Evolutionary conservation across 2,329 filamentous ascomycete genomes (phyloP), one percentile per base, ranked within the genome.

Genomic region (Ophiostoma ulmi): DNA sequence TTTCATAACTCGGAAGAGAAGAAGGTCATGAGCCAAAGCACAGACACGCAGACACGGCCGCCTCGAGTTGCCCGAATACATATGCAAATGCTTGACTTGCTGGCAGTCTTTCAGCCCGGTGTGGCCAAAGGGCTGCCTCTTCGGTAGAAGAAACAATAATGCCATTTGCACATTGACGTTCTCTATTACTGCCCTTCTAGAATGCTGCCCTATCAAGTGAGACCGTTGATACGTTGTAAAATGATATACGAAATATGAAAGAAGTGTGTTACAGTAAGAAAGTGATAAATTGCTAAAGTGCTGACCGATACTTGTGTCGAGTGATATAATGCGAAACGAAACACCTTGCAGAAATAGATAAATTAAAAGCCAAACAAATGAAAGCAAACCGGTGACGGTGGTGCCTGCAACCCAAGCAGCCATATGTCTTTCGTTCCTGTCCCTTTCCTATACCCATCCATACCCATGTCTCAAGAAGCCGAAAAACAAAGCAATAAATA

Each of bases 291-390:
- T 48, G 52, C 11, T n/a, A 36, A 64, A 64, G n/a, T 64, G 61
- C 35, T 38, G 61, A 20, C 31, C 22, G 22, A 58, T 58, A 58
- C 52, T 58, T 26, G 52, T 58, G 26, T 58, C 52, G 52, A 58
- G 52, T 58, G 52, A 58, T 58, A 58, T 58, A 58, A 26, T 58
- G 52, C 52, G 26, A 48, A 48, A 48, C 52, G 26, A 48, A 48
- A 48, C 44, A 48, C 44, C 44, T 17, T 48, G 44, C 17, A 20
- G 17, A 48, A 48, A n/a, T 44, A 17, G 41, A 48, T 20, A 48
- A 20, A 20, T 8, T 5, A 48, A 48, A 20, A 17, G 14, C n/a
- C 52, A 58, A 58, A 22, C 52, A 26, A 26, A 17, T 26, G 6
- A 26, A 58, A 58, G n/a, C 52, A 26, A 58, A 58, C n/a, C 11